Conservation (phyloP, 78 protist genomes). For the Tieghemostelium lacteum region DNA sequence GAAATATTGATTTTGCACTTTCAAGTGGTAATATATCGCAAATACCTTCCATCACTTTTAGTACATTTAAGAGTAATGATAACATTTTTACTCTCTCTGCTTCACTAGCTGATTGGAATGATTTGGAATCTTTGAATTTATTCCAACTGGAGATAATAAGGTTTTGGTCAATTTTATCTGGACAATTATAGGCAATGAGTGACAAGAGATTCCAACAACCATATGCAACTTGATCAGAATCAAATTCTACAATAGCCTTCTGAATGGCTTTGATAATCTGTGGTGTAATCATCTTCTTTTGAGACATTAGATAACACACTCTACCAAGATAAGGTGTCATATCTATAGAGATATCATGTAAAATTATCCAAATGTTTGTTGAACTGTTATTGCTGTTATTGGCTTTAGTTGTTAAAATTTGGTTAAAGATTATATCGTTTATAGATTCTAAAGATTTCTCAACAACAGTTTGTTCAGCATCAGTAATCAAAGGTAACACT, state of each 20-base stretch:
- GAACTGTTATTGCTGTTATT: background rate
- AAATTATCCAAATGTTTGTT: constrained; percentile 9
- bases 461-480: constrained; percentile 26
- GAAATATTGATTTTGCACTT: constrained; percentile 16
- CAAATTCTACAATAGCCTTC: background rate
- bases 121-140: background rate
- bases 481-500: constrained; percentile 59
- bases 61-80: constrained; percentile 2
- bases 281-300: constrained; percentile 50
- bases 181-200: constrained; percentile 54
- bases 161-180: constrained; percentile 53
- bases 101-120: background rate
- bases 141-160: constrained; percentile 41
- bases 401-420: constrained; percentile 8
- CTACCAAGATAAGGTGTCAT: constrained; percentile 46
- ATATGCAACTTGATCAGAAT: background rate
- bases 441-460: constrained; percentile 50
- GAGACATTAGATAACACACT: constrained; percentile 45
- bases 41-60: constrained; percentile 10
- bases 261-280: constrained; percentile 31
- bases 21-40: background rate
- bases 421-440: constrained; percentile 14
- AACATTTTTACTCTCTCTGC: background rate
- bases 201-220: constrained; percentile 58
- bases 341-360: constrained; percentile 22